Evolutionary conservation across 1,139 yeast genomes (phyloP).

Genomic region (Suhomyces wounanorum): DNA sequence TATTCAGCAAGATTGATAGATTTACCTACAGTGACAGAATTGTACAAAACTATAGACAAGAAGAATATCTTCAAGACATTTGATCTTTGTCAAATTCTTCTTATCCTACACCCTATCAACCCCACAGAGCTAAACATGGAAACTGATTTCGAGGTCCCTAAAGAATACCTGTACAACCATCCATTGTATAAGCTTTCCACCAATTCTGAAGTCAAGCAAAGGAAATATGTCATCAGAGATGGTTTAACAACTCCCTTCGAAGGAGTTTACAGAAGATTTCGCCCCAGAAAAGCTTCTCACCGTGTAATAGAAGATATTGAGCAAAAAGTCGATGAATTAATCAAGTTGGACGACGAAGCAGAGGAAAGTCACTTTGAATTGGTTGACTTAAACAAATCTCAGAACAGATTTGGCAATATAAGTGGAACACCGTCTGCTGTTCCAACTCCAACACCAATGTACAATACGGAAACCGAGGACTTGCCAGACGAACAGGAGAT

Average conservation of each 20-base stretch:
- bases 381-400: conserved; percentile 50
- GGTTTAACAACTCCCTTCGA: conserved; percentile 81
- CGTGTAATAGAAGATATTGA: conserved; percentile 68
- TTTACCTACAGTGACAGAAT: conserved; percentile 85
- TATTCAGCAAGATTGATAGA: conserved; percentile 89
- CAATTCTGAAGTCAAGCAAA: conserved; percentile 42
- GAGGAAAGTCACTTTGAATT: conserved; percentile 80
- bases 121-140: conserved; percentile 43
- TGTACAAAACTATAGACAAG: conserved; percentile 85
- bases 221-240: conserved; percentile 59
- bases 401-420: conserved; percentile 18
- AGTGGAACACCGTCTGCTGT: conserved; percentile 29
- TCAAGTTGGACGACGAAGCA: conserved; percentile 79
- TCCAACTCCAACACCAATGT: conserved; percentile 22
- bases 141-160: conserved; percentile 43
- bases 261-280: conserved; percentile 50
- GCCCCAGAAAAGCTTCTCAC: conserved; percentile 51
- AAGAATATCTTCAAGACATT: conserved; percentile 86
- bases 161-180: conserved; percentile 42
- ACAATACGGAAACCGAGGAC: conserved; percentile 22
- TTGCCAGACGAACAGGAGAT: conserved; percentile 17
- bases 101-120: conserved; percentile 68
- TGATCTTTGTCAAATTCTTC: conserved; percentile 82
- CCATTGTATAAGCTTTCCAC: conserved; percentile 47
- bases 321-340: conserved; percentile 71